Base-by-base conservation (phyloP, 176 grass and related monocot species). In the Lolium rigidum region DNA sequence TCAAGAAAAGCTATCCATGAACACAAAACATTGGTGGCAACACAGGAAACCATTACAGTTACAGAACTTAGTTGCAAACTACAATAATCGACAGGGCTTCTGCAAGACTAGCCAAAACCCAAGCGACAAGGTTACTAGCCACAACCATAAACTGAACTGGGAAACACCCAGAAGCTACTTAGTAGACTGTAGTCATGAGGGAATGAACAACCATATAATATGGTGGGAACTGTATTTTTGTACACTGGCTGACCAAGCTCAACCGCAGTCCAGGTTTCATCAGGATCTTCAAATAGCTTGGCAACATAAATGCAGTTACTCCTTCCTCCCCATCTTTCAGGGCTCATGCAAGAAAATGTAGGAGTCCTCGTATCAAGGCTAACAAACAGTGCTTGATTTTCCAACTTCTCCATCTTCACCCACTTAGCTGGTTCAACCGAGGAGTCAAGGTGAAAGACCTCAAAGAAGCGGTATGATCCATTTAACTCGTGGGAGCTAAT, bases 321-420 rank as follows among this genome's bases (percentile, higher is more conserved):
- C 67, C 43, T 70, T 70, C 67, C 67, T 70, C 67, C 67, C 67
- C 67, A 70, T 70, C 38, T 70, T 6, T 70, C 67, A 10, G 67
- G 38, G 18, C 38, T 0, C 37, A 44, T n/a, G 37, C 67, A 70
- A 11, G 67, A 70, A 70, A 70, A 70, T 70, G 67, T 44, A 70
- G 67, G 67, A 5, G 38, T 44, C 38, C 38, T 70, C 67, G 9
- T 70, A 44, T 70, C 67, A 0, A 21, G 7, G 18, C 67, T 44
- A 70, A 70, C 38, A 70, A 70, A 70, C 18, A 44, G 38, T n/a
- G 67, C 67, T n/a, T 6, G 9, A 10, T 70, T 70, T 2, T 70
- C 67, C 4, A 70, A 39, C 67, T 44, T 70, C 67, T 70, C 67
- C 37, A 70, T 1, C 17, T 70, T 70, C 38, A 70, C 9, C 67